Percentiles rank a stretch among this genome's conserved stretches.
Evolutionary conservation across 306 rosid genomes (phyloP).

Genomic region (Quercus robur): DNA sequence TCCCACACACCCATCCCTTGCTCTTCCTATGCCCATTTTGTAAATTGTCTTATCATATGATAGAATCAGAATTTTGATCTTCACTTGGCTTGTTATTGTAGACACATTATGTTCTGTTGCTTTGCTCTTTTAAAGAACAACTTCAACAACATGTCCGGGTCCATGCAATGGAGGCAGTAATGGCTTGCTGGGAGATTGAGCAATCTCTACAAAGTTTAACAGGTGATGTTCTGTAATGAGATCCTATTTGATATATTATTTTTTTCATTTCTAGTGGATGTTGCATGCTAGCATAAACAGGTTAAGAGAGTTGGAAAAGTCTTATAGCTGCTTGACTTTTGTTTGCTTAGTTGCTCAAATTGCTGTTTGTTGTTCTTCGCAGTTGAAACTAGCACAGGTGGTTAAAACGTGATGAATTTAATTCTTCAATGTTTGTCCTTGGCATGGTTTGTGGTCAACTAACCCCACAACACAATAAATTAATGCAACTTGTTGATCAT

Average conservation of each 20-base stretch:
- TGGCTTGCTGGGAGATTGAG: slow-evolving; percentile 99
- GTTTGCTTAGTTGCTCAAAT: background rate
- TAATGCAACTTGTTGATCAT: background rate
- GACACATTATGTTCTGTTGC: slow-evolving; percentile 94
- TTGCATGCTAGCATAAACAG: slow-evolving; percentile 16
- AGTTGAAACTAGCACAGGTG: background rate
- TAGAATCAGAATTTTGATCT: background rate
- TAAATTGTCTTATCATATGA: background rate
- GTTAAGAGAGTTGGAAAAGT: background rate
- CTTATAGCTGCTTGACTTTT: background rate
- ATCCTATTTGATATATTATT: background rate
- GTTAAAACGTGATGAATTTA: background rate
- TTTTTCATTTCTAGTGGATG: background rate
- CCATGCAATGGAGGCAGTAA: slow-evolving; percentile 99
- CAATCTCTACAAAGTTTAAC: slow-evolving; percentile 93
- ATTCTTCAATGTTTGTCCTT: background rate
- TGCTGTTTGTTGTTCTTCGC: slow-evolving; percentile 8
- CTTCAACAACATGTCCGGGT: slow-evolving; percentile 97
- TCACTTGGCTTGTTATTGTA: slow-evolving; percentile 31
- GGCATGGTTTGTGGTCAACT: background rate
- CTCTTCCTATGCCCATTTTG: background rate
- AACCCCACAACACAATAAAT: background rate
- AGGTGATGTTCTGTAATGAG: slow-evolving; percentile 41
- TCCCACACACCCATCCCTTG: background rate
- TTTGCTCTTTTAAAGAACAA: slow-evolving; percentile 96